Conservation (phyloP, 306 rosid species). For the Dalbergia cochinchinensis region DNA sequence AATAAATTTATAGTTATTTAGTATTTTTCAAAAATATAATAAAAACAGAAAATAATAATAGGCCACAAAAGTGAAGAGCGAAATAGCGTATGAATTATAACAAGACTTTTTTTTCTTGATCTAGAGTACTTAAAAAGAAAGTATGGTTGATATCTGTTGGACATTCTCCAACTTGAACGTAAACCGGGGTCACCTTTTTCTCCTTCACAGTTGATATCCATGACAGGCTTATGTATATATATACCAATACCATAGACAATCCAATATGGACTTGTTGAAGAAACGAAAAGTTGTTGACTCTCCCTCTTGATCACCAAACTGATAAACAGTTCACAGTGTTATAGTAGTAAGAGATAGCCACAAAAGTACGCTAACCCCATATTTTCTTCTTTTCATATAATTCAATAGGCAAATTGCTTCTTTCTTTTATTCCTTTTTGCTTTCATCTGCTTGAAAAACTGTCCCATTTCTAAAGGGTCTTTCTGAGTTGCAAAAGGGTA, state of each 20-base stretch:
- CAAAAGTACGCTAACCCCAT: slow-evolving; percentile 47
- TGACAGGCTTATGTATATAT: slow-evolving; percentile 41
- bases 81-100: too few relatives aligned
- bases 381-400: slow-evolving; percentile 24
- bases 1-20: too few relatives aligned
- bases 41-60: too few relatives aligned
- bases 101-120: too few relatives aligned
- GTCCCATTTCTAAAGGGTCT: slow-evolving; percentile 34
- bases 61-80: too few relatives aligned
- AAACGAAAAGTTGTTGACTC: slow-evolving; percentile 16
- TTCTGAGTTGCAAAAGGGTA: slow-evolving; percentile 41
- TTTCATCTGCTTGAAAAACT: slow-evolving; percentile 35
- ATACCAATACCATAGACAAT: slow-evolving; percentile 10
- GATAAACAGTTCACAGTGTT: slow-evolving; percentile 22
- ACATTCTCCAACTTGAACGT: slow-evolving; percentile 44
- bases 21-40: too few relatives aligned
- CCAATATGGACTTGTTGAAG: slow-evolving; percentile 39
- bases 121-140: neutral
- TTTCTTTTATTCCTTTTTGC: slow-evolving; percentile 29
- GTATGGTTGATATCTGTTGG: slow-evolving; percentile 37
- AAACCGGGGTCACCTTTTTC: slow-evolving; percentile 18
- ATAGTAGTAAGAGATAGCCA: slow-evolving; percentile 21
- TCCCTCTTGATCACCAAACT: slow-evolving; percentile 45
- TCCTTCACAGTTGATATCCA: slow-evolving; percentile 14
- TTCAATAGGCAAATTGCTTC: slow-evolving; percentile 30